phyloP scores from a whole-genome alignment of 768 basidiomycete species.

The Vararia minispora region DNA sequence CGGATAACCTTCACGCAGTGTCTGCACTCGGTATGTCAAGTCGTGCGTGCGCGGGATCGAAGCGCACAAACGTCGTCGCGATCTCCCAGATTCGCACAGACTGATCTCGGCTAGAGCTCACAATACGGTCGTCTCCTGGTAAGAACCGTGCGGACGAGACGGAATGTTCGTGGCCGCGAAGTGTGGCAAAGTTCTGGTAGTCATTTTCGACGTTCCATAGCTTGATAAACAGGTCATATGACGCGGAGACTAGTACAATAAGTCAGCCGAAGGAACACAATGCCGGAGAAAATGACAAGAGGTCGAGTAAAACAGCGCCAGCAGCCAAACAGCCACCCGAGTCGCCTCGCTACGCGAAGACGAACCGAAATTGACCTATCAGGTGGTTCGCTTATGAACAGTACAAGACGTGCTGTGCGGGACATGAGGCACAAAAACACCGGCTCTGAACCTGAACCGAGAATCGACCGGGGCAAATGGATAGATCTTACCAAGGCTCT shows the following conservation, averaged over 20 bases:
- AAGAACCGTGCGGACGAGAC: slow-evolving; percentile 43
- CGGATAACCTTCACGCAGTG: slow-evolving; percentile 40
- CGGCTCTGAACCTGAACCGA: background rate
- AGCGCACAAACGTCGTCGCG: slow-evolving; percentile 32
- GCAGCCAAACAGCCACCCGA: too few relatives aligned
- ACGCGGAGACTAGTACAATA: slow-evolving; percentile 55
- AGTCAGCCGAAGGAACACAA: too few relatives aligned
- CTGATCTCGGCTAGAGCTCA: slow-evolving; percentile 43
- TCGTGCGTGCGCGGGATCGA: background rate
- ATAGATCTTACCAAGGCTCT: slow-evolving; percentile 35
- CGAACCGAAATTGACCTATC: too few relatives aligned
- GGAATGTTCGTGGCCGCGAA: slow-evolving; percentile 50
- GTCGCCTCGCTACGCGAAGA: too few relatives aligned
- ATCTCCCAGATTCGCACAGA: slow-evolving; percentile 48
- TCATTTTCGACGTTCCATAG: slow-evolving; percentile 47
- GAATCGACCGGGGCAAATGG: background rate
- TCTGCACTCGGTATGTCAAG: slow-evolving; percentile 18
- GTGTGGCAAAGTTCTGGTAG: slow-evolving; percentile 41
- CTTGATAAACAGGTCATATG: slow-evolving; percentile 45
- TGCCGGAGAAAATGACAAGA: too few relatives aligned
- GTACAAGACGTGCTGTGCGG: too few relatives aligned
- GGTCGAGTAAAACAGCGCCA: too few relatives aligned
- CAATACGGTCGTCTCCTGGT: slow-evolving; percentile 39
- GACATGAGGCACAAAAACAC: background rate
- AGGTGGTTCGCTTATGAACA: too few relatives aligned